Evolutionary conservation across 805 yeast genomes (phyloP).

Genomic region (Spathaspora girioi): DNA sequence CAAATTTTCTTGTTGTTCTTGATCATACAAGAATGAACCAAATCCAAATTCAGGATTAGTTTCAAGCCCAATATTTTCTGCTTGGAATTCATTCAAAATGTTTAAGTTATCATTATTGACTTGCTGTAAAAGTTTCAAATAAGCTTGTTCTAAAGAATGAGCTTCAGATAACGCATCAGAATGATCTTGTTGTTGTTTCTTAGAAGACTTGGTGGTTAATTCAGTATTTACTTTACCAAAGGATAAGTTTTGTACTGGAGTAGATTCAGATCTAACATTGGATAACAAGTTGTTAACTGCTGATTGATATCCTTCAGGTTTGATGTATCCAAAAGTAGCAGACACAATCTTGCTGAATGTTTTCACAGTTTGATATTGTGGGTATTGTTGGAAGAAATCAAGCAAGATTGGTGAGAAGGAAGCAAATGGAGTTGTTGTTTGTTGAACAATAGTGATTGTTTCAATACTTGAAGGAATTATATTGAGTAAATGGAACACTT

Average conservation of each 20-base stretch:
- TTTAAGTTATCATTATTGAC: slow-evolving; percentile 53
- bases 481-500: slow-evolving; percentile 45
- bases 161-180: slow-evolving; percentile 44
- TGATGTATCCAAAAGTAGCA: slow-evolving; percentile 53
- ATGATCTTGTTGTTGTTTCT: slow-evolving; percentile 15
- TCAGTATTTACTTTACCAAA: slow-evolving; percentile 47
- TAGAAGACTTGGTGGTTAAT: slow-evolving; percentile 25
- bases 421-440: slow-evolving; percentile 32
- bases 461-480: slow-evolving; percentile 53
- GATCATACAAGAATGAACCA: slow-evolving; percentile 64
- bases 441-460: slow-evolving; percentile 64
- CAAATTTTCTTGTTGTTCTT: slow-evolving; percentile 48
- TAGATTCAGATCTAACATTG: slow-evolving; percentile 44
- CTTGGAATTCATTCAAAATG: slow-evolving; percentile 57
- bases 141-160: slow-evolving; percentile 64
- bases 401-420: slow-evolving; percentile 67
- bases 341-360: slow-evolving; percentile 49
- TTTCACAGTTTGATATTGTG: slow-evolving; percentile 41
- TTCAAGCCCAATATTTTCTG: slow-evolving; percentile 39
- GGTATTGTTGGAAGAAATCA: slow-evolving; percentile 66
- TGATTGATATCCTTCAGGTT: slow-evolving; percentile 32
- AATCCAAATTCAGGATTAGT: slow-evolving; percentile 83
- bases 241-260: slow-evolving; percentile 60
- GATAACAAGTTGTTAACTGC: slow-evolving; percentile 46
- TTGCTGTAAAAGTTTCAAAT: slow-evolving; percentile 70